Conservation (phyloP, 305 asterid genomes). For the Petunia hybrid region DNA sequence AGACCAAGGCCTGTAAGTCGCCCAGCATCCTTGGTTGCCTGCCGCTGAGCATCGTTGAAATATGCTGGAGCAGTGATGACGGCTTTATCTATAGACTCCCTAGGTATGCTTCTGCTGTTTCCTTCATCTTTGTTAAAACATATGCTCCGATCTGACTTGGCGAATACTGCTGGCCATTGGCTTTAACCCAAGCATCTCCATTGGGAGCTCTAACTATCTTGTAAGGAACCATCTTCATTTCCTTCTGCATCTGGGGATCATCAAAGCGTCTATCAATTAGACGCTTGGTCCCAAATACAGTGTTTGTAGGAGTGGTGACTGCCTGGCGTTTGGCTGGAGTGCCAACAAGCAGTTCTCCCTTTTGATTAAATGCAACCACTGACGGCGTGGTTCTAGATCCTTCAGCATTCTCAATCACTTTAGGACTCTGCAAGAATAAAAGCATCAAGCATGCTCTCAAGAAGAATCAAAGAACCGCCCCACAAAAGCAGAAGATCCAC, state of each 20-base stretch:
- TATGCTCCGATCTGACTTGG: slow-evolving; percentile 97
- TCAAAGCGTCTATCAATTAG: slow-evolving; percentile 88
- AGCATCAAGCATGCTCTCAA: neutral
- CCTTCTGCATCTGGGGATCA: slow-evolving; percentile 92
- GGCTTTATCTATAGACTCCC: slow-evolving; percentile 82
- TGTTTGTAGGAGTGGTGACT: slow-evolving; percentile 92
- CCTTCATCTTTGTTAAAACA: slow-evolving; percentile 92
- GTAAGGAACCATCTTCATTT: slow-evolving; percentile 97
- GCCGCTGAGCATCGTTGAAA: slow-evolving; percentile 96
- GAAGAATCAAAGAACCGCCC: too few relatives aligned
- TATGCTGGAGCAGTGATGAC: slow-evolving; percentile 97
- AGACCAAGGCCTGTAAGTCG: slow-evolving; percentile 94
- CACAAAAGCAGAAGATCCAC: too few relatives aligned
- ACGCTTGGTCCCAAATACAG: slow-evolving; percentile 85
- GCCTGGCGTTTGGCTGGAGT: slow-evolving; percentile 97
- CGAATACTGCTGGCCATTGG: slow-evolving; percentile 88
- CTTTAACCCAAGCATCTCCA: slow-evolving; percentile 99
- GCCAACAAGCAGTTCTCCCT: slow-evolving; percentile 89
- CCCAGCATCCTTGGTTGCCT: slow-evolving; percentile 98
- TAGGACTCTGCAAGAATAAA: slow-evolving; percentile 65
- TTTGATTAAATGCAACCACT: slow-evolving; percentile 81
- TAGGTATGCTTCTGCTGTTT: slow-evolving; percentile 94
- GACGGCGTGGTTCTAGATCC: slow-evolving; percentile 98
- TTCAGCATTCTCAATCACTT: slow-evolving; percentile 92
- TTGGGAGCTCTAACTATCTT: slow-evolving; percentile 83